Evolutionary conservation across 2,329 filamentous ascomycete genomes (phyloP).

Genomic region (Pestalotiopsis sp.): DNA sequence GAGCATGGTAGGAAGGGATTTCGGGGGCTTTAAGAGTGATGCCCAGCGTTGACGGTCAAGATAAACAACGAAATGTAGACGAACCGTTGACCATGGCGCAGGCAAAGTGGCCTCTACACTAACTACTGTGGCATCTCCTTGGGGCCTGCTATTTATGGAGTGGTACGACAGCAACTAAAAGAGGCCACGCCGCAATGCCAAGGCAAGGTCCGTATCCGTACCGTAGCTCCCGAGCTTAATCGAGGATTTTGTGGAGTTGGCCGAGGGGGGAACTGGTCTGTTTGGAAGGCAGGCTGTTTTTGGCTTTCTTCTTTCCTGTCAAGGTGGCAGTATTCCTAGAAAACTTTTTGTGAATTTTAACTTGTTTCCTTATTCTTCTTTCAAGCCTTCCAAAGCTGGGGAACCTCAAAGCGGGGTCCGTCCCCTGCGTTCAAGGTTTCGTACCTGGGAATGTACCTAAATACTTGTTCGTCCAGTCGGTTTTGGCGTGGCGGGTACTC

Average conservation of each 20-base stretch:
- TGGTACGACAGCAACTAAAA: neutral
- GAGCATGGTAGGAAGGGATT: neutral
- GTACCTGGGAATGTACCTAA: too few species aligned
- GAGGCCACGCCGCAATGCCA: neutral
- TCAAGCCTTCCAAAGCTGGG: too few species aligned
- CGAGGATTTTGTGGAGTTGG: neutral
- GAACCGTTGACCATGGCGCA: neutral
- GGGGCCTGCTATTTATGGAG: constrained; percentile 9
- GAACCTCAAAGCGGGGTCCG: too few species aligned
- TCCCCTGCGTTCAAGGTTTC: too few species aligned
- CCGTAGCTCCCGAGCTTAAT: constrained; percentile 9
- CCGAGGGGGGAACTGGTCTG: neutral
- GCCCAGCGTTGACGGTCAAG: neutral
- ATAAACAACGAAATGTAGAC: neutral
- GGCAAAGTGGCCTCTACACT: neutral
- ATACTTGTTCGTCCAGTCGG: too few species aligned
- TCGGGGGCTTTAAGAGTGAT: neutral
- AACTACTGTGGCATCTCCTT: neutral
- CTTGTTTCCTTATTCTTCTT: neutral
- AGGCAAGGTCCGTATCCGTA: neutral
- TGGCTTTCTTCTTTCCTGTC: neutral
- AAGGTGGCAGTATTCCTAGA: neutral
- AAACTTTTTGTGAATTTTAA: neutral
- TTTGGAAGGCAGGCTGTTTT: neutral
- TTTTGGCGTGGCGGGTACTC: neutral